phyloP scores from a whole-genome alignment of 805 yeast genomes.

The Wickerhamiella parazyma region DNA sequence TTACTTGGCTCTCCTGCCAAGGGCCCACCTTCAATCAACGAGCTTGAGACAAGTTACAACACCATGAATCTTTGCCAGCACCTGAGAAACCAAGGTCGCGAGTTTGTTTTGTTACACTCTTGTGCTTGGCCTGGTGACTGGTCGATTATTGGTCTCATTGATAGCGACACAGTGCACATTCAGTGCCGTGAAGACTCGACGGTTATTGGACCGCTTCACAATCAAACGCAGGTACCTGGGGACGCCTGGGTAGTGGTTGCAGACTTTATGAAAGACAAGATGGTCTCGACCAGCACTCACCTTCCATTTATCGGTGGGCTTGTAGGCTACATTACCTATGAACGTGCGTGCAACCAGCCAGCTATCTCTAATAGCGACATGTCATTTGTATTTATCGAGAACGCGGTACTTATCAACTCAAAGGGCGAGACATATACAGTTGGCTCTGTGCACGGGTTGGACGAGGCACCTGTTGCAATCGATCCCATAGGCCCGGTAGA shows the following conservation, averaged over 20 bases:
- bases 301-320: slow-evolving; percentile 88
- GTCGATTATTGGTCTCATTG: slow-evolving; percentile 63
- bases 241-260: slow-evolving; percentile 10
- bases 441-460: background rate
- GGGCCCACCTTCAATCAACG: background rate
- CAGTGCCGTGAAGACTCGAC: slow-evolving; percentile 13
- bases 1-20: background rate
- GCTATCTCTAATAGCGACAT: slow-evolving; percentile 15
- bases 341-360: slow-evolving; percentile 38
- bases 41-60: background rate
- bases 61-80: slow-evolving; percentile 11
- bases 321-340: slow-evolving; percentile 76
- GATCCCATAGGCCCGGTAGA: slow-evolving; percentile 12
- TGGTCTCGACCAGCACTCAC: slow-evolving; percentile 21
- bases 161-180: slow-evolving; percentile 14
- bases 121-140: slow-evolving; percentile 78
- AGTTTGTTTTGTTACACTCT: slow-evolving; percentile 55
- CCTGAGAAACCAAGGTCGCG: slow-evolving; percentile 21
- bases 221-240: background rate
- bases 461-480: background rate
- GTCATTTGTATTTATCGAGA: slow-evolving; percentile 17
- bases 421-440: background rate
- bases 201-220: slow-evolving; percentile 12
- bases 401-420: slow-evolving; percentile 11
- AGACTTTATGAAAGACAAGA: slow-evolving; percentile 16